These are phyloP conservation scores for Marsdenia floribunda DNA, from an alignment of 257 asterid genomes.

Conservation along the genomic window DNA sequence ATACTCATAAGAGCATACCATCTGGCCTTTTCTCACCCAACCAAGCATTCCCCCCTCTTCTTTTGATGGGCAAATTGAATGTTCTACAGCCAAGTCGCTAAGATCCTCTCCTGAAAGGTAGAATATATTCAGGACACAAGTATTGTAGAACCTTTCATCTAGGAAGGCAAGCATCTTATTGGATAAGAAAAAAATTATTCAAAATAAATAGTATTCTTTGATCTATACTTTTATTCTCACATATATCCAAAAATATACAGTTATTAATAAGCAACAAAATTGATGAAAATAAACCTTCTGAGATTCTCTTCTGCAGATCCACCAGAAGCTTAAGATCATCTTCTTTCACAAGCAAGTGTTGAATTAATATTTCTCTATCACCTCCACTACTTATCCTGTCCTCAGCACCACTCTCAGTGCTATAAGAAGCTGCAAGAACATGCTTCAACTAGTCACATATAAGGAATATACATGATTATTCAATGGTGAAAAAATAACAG, in stretches of 20 bases:
- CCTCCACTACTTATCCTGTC: slow-evolving; percentile 41
- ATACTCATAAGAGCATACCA: slow-evolving; percentile 54
- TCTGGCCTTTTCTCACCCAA: slow-evolving; percentile 97
- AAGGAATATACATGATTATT: slow-evolving; percentile 1
- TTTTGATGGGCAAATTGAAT: slow-evolving; percentile 89
- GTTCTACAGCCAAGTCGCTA: slow-evolving; percentile 84
- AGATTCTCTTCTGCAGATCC: slow-evolving; percentile 64
- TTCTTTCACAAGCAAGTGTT: slow-evolving; percentile 93
- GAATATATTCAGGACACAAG: slow-evolving; percentile 11
- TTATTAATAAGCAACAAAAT: neutral
- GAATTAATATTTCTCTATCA: slow-evolving; percentile 78
- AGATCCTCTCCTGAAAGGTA: slow-evolving; percentile 80
- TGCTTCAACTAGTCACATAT: slow-evolving; percentile 8
- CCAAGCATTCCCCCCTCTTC: slow-evolving; percentile 99
- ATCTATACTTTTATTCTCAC: neutral
- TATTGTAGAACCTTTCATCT: neutral
- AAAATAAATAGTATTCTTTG: neutral
- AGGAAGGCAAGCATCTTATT: neutral
- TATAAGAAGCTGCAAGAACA: slow-evolving; percentile 55
- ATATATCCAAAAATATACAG: neutral
- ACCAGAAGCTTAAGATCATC: slow-evolving; percentile 72
- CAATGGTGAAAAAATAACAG: neutral
- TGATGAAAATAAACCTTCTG: slow-evolving; percentile 44
- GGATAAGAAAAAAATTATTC: neutral
- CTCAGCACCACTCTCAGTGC: slow-evolving; percentile 47